Base-by-base conservation (phyloP, 2,329 filamentous ascomycete species). In the Tolypocladium inflatum region DNA sequence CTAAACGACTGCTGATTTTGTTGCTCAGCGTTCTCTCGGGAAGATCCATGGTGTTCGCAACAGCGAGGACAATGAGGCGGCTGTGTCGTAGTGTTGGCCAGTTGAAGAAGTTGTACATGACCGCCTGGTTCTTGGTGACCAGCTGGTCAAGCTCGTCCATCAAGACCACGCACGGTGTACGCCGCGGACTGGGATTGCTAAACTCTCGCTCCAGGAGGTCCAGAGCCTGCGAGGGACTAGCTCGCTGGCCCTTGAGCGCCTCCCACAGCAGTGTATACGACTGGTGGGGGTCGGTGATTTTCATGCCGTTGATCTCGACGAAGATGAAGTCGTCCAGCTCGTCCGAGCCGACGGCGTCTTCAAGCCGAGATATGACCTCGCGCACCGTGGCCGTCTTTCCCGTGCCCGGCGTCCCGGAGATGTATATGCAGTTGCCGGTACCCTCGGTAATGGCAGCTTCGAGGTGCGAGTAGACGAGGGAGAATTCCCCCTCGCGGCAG, bases 21-120 rank as follows among this genome's bases (percentile, higher is more conserved):
- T 99, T 99, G 74, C 91, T 96, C 42, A 99, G 79, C 0, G 94
- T 99, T 69, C 94, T 82, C 73, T 99, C 94, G 0, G 94, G 94
- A 59, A 99, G 76, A 74, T 99, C 94, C 94, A 99, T 99, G 30
- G 94, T 99, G 73, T 99, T 99, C 56, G 94, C 95, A 21, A 99
- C 94, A 13, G 95, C 95, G 8, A 99, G 84, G 8, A 99, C 95
- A 71, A 99, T 97, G 51, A 99, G 80, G 54, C 92, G 85, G 57
- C 91, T 96, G 73, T 99, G 92, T 55, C 90, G 84, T 57, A 97
- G 79, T 13, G 90, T 89, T 4, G 94, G 94, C 94, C 94, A 99
- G 69, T 99, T 99, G 82, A 99, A 99, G 73, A 99, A 99, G 73
- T 99, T 99, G 77, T 99, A 99, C 94, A 99, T 99, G 74, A 99